phyloP scores from a whole-genome alignment of 2,329 filamentous ascomycete species.

The Neophaeococcomyces aloes region DNA sequence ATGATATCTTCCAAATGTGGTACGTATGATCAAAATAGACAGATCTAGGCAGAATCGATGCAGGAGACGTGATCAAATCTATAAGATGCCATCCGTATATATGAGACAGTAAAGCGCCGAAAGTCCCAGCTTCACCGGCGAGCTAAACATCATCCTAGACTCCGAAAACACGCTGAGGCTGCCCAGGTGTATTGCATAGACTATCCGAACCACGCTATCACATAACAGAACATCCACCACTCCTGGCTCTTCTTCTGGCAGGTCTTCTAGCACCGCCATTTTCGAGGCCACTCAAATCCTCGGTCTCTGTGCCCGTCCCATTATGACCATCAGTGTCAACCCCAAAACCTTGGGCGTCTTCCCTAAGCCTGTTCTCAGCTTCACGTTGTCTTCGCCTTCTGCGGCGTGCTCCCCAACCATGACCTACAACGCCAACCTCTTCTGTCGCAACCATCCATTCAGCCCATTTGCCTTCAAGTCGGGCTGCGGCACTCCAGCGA shows the following conservation, averaged over 20 bases:
- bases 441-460: conserved; percentile 89
- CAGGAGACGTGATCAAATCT: no score
- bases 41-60: no score
- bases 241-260: conserved; percentile 53
- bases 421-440: conserved; percentile 57
- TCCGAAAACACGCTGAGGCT: not conserved
- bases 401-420: conserved; percentile 52
- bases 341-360: conserved; percentile 58
- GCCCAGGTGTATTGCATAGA: not conserved
- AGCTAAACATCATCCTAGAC: no score
- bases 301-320: conserved; percentile 23
- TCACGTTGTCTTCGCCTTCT: conserved; percentile 69
- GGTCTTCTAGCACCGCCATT: conserved; percentile 13
- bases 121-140: no score
- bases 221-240: conserved; percentile 55
- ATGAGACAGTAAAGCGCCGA: no score
- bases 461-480: conserved; percentile 85
- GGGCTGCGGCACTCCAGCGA: conserved; percentile 60
- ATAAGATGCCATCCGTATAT: no score
- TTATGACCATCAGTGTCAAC: conserved; percentile 21
- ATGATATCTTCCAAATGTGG: no score
- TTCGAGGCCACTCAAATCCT: conserved; percentile 23
- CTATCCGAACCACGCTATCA: conserved; percentile 30
- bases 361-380: conserved; percentile 66
- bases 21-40: no score